Evolutionary conservation across 495 filamentous ascomycete genomes (phyloP).

Genomic region (Penicillium steckii): DNA sequence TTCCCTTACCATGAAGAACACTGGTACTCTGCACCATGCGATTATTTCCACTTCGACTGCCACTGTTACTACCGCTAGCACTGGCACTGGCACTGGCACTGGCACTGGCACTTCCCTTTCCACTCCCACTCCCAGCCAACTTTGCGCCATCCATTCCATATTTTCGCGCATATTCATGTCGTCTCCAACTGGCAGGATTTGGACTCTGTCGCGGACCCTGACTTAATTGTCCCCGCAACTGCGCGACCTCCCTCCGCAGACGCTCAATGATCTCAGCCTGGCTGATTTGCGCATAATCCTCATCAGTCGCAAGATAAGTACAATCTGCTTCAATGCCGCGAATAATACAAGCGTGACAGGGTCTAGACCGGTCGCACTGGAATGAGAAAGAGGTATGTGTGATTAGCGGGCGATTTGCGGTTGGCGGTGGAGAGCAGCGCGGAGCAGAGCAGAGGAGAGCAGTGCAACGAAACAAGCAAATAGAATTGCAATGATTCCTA

Average conservation of each 20-base stretch:
- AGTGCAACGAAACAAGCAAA: background rate
- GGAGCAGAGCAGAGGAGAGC: background rate
- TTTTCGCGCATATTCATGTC: background rate
- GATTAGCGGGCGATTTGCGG: background rate
- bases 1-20: background rate
- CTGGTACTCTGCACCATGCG: background rate
- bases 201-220: conserved; percentile 10
- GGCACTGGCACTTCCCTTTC: background rate
- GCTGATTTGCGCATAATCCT: conserved; percentile 35
- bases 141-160: background rate
- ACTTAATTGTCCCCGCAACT: conserved; percentile 20
- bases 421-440: conserved; percentile 49
- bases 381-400: background rate
- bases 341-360: conserved; percentile 30
- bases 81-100: background rate
- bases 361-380: conserved; percentile 34
- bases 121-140: background rate
- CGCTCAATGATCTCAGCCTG: conserved; percentile 33
- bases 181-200: background rate
- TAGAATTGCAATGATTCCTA: no score
- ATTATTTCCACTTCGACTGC: background rate
- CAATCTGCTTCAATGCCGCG: conserved; percentile 34
- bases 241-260: conserved; percentile 28
- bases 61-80: background rate
- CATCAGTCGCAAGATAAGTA: conserved; percentile 30